A percentile compares a stretch with the other conserved stretches of the same genome.
Conservation (phyloP, 805 yeast genomes). For the Yarrowia deformans region DNA sequence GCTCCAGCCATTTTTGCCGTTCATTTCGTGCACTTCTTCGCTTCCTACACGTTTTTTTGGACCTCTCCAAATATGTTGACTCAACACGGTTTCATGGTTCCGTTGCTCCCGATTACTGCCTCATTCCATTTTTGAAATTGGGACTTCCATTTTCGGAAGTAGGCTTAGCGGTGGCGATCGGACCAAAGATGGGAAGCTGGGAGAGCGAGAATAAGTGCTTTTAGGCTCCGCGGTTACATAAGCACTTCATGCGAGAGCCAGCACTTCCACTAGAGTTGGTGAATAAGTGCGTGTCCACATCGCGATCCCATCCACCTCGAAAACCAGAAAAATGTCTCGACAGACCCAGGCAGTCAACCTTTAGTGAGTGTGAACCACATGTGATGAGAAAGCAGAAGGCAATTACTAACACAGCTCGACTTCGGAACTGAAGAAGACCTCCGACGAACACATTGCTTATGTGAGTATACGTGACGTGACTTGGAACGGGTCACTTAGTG, state of each 20-base stretch:
- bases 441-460: conserved; percentile 48
- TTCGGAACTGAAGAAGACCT: conserved; percentile 47
- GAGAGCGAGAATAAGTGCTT: not conserved
- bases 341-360: conserved; percentile 41
- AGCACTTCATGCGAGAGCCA: conserved; percentile 1
- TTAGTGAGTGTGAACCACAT: conserved; percentile 41
- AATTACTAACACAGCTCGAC: conserved; percentile 45
- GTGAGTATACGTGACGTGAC: conserved; percentile 40
- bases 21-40: not conserved
- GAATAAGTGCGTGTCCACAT: conserved; percentile 37
- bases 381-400: not conserved
- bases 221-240: not conserved
- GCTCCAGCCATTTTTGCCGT: too few relatives aligned
- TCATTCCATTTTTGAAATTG: conserved; percentile 4
- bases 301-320: conserved; percentile 13
- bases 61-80: not conserved
- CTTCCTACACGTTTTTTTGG: not conserved
- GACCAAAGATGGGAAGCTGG: not conserved
- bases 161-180: not conserved
- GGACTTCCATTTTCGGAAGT: conserved; percentile 1
- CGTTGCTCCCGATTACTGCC: conserved; percentile 20
- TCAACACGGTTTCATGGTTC: conserved; percentile 13
- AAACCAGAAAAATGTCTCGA: conserved; percentile 19
- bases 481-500: too few relatives aligned
- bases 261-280: conserved; percentile 20